Evolutionary conservation across 768 basidiomycete genomes (phyloP).

Genomic region (Baorangia bicolor): DNA sequence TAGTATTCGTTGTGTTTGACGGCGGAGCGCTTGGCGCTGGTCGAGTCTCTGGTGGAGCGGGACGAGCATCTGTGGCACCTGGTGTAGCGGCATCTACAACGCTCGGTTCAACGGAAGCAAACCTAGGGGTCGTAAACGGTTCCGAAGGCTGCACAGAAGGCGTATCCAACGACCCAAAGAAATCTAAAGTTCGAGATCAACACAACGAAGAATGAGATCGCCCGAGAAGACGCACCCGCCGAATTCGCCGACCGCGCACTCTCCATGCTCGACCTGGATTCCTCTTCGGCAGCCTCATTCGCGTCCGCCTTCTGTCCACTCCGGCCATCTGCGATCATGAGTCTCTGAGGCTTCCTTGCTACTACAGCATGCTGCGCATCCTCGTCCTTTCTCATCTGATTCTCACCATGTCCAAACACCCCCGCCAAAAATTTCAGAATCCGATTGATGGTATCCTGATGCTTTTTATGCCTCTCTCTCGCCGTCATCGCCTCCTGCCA

Average conservation of each 20-base stretch:
- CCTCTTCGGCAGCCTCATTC: slow-evolving; percentile 43
- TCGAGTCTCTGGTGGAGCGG: slow-evolving; percentile 15
- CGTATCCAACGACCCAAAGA: slow-evolving; percentile 47
- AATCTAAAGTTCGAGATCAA: slow-evolving; percentile 29
- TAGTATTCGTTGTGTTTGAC: slow-evolving; percentile 9
- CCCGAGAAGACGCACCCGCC: slow-evolving; percentile 3
- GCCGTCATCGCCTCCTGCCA: slow-evolving; percentile 89
- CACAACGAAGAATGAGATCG: not conserved
- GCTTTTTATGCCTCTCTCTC: slow-evolving; percentile 81
- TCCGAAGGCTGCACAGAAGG: slow-evolving; percentile 41
- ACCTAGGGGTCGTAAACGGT: slow-evolving; percentile 23
- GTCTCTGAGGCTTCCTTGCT: slow-evolving; percentile 48
- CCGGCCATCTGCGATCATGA: slow-evolving; percentile 65
- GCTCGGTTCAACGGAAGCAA: slow-evolving; percentile 28
- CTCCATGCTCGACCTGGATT: slow-evolving; percentile 30
- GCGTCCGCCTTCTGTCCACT: slow-evolving; percentile 38
- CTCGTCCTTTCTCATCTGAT: slow-evolving; percentile 37
- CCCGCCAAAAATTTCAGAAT: slow-evolving; percentile 95
- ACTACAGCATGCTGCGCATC: slow-evolving; percentile 44
- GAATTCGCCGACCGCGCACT: slow-evolving; percentile 22
- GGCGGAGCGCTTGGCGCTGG: slow-evolving; percentile 13
- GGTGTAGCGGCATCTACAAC: slow-evolving; percentile 19
- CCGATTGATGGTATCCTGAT: slow-evolving; percentile 93
- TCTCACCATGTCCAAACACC: slow-evolving; percentile 68
- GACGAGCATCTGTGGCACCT: slow-evolving; percentile 7